Evolutionary conservation across 345 rosid species (phyloP).

Genomic region (Pseudoturritis turrita): DNA sequence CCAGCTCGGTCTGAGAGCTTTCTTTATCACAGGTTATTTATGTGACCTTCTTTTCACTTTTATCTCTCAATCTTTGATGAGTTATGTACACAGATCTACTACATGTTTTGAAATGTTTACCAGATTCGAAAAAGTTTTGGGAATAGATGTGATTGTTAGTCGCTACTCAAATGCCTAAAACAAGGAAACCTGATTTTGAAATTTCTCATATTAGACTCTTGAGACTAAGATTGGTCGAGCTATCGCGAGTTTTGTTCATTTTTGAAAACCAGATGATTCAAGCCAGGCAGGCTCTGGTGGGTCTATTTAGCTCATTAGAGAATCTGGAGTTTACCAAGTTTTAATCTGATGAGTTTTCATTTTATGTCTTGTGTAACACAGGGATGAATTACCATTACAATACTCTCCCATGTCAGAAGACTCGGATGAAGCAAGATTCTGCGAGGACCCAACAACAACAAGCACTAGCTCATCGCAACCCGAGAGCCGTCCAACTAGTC

Average conservation of each 20-base stretch:
- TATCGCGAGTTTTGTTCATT: too few species aligned
- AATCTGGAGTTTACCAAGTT: not conserved
- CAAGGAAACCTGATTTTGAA: too few species aligned
- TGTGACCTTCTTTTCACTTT: not conserved
- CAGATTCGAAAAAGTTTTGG: too few species aligned
- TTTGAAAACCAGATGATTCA: not conserved
- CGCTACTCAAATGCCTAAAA: too few species aligned
- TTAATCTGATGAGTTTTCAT: not conserved
- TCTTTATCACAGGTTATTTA: conserved; percentile 33
- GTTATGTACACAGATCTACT: too few species aligned
- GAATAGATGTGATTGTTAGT: too few species aligned
- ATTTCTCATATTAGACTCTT: too few species aligned
- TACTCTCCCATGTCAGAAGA: conserved; percentile 98
- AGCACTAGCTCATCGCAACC: conserved; percentile 57
- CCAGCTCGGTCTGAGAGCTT: conserved; percentile 61
- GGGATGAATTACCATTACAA: conserved; percentile 82
- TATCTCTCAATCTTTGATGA: too few species aligned
- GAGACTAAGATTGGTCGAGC: too few species aligned
- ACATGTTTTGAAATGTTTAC: too few species aligned
- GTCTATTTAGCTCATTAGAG: not conserved
- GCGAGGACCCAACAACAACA: conserved; percentile 38
- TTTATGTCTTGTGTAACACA: conserved; percentile 21
- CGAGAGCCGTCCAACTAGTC: conserved; percentile 78
- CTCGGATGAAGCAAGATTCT: conserved; percentile 65
- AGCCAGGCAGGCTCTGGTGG: not conserved